Evolutionary conservation across 371 early-diverging fungal genomes (phyloP).

Genomic region (Mucor velutinosus): DNA sequence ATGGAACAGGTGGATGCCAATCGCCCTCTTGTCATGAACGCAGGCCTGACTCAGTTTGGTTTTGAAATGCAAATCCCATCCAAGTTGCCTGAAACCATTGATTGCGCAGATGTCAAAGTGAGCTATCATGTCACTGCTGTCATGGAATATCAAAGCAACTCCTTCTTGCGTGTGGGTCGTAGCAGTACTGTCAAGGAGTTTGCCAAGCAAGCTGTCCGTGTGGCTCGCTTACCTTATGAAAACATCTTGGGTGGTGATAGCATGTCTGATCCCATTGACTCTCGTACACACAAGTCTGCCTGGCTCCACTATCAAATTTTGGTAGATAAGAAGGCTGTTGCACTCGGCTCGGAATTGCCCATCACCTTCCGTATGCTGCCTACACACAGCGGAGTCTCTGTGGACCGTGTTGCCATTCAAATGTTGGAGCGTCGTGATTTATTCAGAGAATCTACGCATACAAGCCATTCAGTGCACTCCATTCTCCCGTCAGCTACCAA

Average conservation of each 20-base stretch:
- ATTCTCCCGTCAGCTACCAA: not conserved
- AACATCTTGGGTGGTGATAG: conserved; percentile 6
- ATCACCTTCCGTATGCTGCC: conserved; percentile 13
- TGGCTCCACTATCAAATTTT: conserved; percentile 20
- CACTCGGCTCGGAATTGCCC: conserved; percentile 15
- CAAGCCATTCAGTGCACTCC: conserved; percentile 7
- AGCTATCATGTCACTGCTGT: conserved; percentile 16
- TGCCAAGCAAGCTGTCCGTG: conserved; percentile 1
- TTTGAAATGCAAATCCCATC: conserved; percentile 26
- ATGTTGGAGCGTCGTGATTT: conserved; percentile 15
- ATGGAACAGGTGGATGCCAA: not conserved
- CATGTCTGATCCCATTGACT: conserved; percentile 7
- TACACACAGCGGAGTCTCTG: not conserved
- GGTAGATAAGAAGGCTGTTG: conserved; percentile 15
- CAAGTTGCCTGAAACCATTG: conserved; percentile 14
- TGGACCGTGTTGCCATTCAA: conserved; percentile 14
- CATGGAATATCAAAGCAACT: conserved; percentile 5
- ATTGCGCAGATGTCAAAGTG: conserved; percentile 18
- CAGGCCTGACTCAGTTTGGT: conserved; percentile 18
- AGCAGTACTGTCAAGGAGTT: not conserved
- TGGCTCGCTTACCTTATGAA: conserved; percentile 13
- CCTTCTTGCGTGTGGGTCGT: not conserved
- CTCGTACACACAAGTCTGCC: conserved; percentile 5
- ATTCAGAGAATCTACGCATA: conserved; percentile 2
- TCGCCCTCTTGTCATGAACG: conserved; percentile 7